Evolutionary conservation across 495 filamentous ascomycete genomes (phyloP), one percentile per base, ranked within the genome.

Genomic region (Cryomyces antarcticus): DNA sequence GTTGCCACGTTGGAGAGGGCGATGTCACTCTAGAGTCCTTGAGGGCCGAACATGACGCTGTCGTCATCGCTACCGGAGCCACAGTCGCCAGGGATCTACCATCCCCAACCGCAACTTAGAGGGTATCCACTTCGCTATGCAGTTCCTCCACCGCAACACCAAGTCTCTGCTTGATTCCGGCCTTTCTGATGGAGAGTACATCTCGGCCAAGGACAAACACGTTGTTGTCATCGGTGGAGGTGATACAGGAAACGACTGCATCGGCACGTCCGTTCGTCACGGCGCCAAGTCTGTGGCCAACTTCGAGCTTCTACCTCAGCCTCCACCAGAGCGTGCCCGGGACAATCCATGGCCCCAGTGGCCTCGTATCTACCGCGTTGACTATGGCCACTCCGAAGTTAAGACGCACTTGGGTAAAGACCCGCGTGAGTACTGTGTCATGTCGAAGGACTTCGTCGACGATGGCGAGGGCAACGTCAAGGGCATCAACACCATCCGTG

Each of bases 331-430:
- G 70, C 86, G 89, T 59, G 87, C 84, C 46, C 75, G 80, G 47
- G 89, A 96, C 63, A 99, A 99, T 70, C 89, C 89, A 40, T 99
- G 89, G 89, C 89, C 89, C 0, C 92, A 96, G 64, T 99, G 89
- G 89, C 89, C 89, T 24, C 82, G 88, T 54, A 89, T 99, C 62
- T 96, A 96, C 71, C 84, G 89, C 55, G 78, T 96, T 38, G 89
- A 99, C 60, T 99, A 99, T 53, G 89, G 89, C 39, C 89, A 99
- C 68, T 74, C 78, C 2, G 89, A 99, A 57, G 89, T 99, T 47
- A 86, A 89, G 62, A 88, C 92, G 46, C 89, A 95, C 63, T 84
- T 87, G 72, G 89, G 92, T 62, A 86, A 87, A 58, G 89, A 99
- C 55, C 89, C 89, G 36, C 84, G 89, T 49, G 89, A 99, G 66